These are phyloP conservation scores for Eucalyptus regnans DNA, from an alignment of 345 rosid genomes.

Conservation along the genomic window DNA sequence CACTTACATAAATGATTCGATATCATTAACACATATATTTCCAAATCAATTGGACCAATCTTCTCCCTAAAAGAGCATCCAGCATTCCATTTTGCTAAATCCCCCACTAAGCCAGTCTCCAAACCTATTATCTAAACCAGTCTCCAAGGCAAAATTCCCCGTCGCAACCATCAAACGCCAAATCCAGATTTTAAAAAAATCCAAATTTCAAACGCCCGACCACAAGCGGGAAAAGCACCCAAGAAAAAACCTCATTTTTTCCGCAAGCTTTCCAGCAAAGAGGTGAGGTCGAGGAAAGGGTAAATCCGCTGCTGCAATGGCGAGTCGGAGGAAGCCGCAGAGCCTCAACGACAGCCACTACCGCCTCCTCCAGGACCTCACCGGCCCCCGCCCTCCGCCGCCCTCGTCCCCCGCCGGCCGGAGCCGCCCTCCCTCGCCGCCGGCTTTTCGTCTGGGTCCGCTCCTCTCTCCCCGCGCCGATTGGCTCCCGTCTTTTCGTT, in stretches of 20 bases:
- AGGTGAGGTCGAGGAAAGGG: background rate
- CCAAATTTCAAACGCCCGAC: background rate
- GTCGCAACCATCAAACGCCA: background rate
- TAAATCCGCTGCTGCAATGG: slow-evolving; percentile 16
- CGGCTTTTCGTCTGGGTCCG: slow-evolving; percentile 9
- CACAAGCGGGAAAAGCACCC: background rate
- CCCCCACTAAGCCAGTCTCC: background rate
- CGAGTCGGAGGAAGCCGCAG: slow-evolving; percentile 39
- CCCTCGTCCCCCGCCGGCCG: background rate
- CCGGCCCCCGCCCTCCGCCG: slow-evolving; percentile 39
- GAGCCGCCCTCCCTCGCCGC: background rate
- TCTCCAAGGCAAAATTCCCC: background rate
- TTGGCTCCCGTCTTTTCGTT: background rate
- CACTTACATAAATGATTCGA: background rate
- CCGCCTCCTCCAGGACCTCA: slow-evolving; percentile 64
- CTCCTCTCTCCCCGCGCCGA: background rate
- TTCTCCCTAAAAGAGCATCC: background rate
- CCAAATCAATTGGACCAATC: background rate
- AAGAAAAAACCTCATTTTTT: background rate
- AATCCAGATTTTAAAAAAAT: background rate
- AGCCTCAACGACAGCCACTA: slow-evolving; percentile 84
- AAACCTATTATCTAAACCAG: no score
- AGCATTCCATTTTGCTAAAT: background rate
- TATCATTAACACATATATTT: background rate
- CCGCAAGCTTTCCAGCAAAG: background rate